Percentiles rank a stretch among this genome's conserved stretches.
Evolutionary conservation across 164 flowering plant genomes (phyloP).

Genomic region (Berberis thunbergii): DNA sequence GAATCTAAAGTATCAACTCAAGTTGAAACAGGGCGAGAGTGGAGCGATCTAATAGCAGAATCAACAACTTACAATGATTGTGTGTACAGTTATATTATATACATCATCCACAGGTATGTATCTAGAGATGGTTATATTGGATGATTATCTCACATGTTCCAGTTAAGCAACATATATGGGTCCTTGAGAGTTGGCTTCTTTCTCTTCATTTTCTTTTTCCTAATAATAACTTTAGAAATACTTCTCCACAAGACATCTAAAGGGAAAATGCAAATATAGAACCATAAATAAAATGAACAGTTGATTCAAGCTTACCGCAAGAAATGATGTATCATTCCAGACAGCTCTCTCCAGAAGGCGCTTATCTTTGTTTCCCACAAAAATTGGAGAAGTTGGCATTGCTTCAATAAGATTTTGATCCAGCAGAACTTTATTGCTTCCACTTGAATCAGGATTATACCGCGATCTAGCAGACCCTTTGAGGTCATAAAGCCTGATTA

Average conservation of each 20-base stretch:
- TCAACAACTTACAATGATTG: too few species aligned
- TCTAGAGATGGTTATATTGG: too few species aligned
- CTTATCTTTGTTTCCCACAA: constrained; percentile 96
- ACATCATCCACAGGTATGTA: too few species aligned
- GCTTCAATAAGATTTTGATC: constrained; percentile 97
- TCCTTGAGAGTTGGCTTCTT: too few species aligned
- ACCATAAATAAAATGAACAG: not conserved
- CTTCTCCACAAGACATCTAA: not conserved
- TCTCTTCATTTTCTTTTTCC: too few species aligned
- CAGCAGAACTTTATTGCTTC: constrained; percentile 83
- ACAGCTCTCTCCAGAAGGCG: constrained; percentile 92
- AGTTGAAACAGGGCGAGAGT: too few species aligned
- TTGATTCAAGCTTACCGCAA: constrained; percentile 45
- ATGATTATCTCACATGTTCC: too few species aligned
- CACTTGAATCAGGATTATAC: constrained; percentile 83
- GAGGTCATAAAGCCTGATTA: constrained; percentile 82
- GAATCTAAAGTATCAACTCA: too few species aligned
- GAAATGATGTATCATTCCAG: constrained; percentile 98
- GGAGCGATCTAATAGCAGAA: too few species aligned
- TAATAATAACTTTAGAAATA: too few species aligned
- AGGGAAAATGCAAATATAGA: not conserved
- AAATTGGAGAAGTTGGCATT: constrained; percentile 96
- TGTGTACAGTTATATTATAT: too few species aligned
- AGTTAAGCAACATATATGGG: too few species aligned
- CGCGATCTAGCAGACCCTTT: constrained; percentile 93